These are phyloP conservation scores for Cryptosporidium meleagridis DNA, from an alignment of 169 alveolate genomes.

Conservation along the genomic window DNA sequence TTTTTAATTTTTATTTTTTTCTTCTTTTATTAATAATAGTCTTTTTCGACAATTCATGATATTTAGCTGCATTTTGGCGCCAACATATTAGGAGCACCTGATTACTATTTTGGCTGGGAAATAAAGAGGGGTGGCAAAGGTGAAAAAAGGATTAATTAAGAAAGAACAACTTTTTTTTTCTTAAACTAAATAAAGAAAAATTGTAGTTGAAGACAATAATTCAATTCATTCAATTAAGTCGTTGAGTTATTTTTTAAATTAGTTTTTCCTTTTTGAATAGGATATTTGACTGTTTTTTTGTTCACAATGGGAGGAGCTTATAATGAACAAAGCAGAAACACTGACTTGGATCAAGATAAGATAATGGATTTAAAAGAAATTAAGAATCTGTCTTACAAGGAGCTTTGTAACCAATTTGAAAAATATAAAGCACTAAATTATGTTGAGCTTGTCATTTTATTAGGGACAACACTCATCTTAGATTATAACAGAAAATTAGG, in stretches of 20 bases:
- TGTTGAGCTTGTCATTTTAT: not conserved
- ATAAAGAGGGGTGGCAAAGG: conserved; percentile 10
- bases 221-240: too few relatives aligned
- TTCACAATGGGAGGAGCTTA: not conserved
- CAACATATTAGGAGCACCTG: not conserved
- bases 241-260: too few relatives aligned
- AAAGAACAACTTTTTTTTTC: not conserved
- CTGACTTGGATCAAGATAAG: not conserved
- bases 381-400: not conserved
- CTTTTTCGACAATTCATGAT: not conserved
- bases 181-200: too few relatives aligned
- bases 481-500: conserved; percentile 16
- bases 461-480: conserved; percentile 32
- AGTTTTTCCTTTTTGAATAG: too few relatives aligned
- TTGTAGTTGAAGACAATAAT: too few relatives aligned
- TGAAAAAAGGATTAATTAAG: not conserved
- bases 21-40: not conserved
- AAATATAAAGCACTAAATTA: not conserved
- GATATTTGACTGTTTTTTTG: not conserved
- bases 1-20: not conserved
- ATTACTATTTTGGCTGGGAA: not conserved
- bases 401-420: not conserved
- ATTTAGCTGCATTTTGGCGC: conserved; percentile 3
- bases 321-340: not conserved
- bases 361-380: not conserved